phyloP scores from a whole-genome alignment of 164 flowering plant species.

The Vitis amurensis region DNA sequence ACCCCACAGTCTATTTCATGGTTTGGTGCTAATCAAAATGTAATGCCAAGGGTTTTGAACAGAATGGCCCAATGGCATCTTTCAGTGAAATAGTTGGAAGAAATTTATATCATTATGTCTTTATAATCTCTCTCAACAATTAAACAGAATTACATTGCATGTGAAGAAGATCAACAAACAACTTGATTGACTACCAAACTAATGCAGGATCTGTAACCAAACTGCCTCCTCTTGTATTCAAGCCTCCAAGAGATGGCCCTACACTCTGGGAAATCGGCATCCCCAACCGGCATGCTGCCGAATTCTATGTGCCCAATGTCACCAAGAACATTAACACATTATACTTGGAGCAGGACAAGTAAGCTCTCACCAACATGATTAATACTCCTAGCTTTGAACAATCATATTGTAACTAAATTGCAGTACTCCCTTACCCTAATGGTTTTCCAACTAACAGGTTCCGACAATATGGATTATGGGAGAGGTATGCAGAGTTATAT shows the following conservation, averaged over 20 bases:
- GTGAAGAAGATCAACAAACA: too few relatives aligned
- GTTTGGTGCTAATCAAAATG: not conserved
- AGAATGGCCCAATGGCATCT: not conserved
- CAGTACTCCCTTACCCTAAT: not conserved
- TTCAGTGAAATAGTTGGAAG: too few relatives aligned
- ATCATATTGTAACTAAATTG: not conserved
- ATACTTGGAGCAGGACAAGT: not conserved
- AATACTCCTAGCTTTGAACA: not conserved
- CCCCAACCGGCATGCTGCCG: conserved; percentile 13
- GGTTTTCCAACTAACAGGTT: not conserved
- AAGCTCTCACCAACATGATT: too few relatives aligned
- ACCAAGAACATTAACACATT: not conserved
- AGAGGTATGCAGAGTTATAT: conserved; percentile 27
- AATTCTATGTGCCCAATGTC: conserved; percentile 5
- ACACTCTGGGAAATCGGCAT: conserved; percentile 22
- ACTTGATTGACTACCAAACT: too few relatives aligned
- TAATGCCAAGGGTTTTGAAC: not conserved
- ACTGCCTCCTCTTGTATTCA: not conserved
- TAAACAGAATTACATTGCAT: too few relatives aligned
- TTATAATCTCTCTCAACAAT: too few relatives aligned
- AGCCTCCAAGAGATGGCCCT: conserved; percentile 20
- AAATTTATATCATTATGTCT: too few relatives aligned
- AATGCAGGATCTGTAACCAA: not conserved
- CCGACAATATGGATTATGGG: conserved; percentile 5
- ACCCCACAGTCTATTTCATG: not conserved